Evolutionary conservation across 495 filamentous ascomycete species (phyloP).

Genomic region (Aspergillus asperescens): DNA sequence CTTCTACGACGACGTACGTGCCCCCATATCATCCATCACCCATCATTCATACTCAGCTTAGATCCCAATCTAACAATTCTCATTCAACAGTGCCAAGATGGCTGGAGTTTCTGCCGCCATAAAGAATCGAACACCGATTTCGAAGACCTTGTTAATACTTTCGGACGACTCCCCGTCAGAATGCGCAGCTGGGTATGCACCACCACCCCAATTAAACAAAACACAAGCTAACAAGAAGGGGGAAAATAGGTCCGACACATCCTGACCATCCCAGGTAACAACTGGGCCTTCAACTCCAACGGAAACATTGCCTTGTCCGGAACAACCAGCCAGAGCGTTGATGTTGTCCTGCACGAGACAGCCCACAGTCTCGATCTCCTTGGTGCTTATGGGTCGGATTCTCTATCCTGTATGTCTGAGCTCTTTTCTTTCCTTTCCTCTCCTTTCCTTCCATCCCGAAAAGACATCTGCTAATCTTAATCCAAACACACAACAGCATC

Average conservation of each 20-base stretch:
- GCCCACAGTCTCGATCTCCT: conserved; percentile 6
- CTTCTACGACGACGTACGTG: conserved; percentile 3
- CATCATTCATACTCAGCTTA: too few species aligned
- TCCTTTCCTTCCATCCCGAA: background rate
- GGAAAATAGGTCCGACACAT: conserved; percentile 5
- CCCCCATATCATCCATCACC: background rate
- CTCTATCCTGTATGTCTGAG: conserved; percentile 2
- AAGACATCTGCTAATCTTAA: background rate
- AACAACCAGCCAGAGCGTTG: background rate
- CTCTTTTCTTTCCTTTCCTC: background rate
- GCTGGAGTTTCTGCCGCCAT: conserved; percentile 6
- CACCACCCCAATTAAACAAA: background rate
- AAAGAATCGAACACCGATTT: background rate
- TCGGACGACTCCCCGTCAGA: background rate
- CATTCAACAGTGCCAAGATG: conserved; percentile 3
- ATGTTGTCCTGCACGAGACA: conserved; percentile 8
- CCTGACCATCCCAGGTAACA: conserved; percentile 6
- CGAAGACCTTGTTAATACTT: conserved; percentile 3
- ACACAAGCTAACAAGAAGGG: background rate
- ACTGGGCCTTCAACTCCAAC: conserved; percentile 6
- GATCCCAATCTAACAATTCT: background rate
- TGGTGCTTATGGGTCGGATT: background rate
- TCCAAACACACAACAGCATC: background rate
- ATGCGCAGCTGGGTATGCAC: conserved; percentile 11
- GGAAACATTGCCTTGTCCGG: conserved; percentile 8